A percentile compares a stretch with the other conserved stretches of the same genome.
Evolutionary conservation across 768 basidiomycete genomes (phyloP).

Genomic region (Phanerodontia chrysosporium): DNA sequence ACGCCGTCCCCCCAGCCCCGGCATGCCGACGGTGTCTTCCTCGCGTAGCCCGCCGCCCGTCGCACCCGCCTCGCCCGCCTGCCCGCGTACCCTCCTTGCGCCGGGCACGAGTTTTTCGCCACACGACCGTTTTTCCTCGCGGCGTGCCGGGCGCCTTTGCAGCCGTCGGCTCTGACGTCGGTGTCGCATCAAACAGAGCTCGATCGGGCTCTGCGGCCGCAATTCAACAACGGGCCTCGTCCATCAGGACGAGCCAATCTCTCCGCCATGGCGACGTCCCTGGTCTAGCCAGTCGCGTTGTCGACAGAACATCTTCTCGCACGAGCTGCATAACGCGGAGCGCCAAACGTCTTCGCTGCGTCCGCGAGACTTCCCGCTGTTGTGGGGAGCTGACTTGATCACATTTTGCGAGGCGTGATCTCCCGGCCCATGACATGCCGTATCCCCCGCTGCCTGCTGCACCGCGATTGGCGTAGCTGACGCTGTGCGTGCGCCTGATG

Average conservation of each 20-base stretch:
- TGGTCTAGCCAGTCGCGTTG: too few species aligned
- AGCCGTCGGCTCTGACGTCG: not conserved
- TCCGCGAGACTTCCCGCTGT: too few species aligned
- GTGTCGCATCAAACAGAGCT: not conserved
- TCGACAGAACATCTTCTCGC: too few species aligned
- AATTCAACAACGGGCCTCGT: not conserved
- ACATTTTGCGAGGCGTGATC: not conserved
- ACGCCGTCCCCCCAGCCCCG: not conserved
- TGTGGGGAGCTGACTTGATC: not conserved
- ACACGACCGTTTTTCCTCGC: not conserved
- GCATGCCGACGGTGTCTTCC: too few species aligned
- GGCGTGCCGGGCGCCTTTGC: not conserved
- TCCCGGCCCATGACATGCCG: not conserved
- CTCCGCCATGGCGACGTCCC: not conserved
- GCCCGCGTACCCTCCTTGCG: too few species aligned
- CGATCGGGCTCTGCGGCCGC: not conserved
- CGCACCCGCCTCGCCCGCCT: too few species aligned
- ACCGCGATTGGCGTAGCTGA: not conserved
- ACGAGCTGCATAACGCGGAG: too few species aligned
- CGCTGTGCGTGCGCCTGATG: not conserved
- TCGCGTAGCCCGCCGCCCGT: too few species aligned
- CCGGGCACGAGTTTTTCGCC: not conserved
- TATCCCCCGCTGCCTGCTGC: not conserved
- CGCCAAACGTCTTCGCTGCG: too few species aligned
- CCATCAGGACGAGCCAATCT: not conserved